Percentiles rank a stretch among this genome's conserved stretches.
Evolutionary conservation across 257 asterid species (phyloP).

Genomic region (Linaria vulgaris): DNA sequence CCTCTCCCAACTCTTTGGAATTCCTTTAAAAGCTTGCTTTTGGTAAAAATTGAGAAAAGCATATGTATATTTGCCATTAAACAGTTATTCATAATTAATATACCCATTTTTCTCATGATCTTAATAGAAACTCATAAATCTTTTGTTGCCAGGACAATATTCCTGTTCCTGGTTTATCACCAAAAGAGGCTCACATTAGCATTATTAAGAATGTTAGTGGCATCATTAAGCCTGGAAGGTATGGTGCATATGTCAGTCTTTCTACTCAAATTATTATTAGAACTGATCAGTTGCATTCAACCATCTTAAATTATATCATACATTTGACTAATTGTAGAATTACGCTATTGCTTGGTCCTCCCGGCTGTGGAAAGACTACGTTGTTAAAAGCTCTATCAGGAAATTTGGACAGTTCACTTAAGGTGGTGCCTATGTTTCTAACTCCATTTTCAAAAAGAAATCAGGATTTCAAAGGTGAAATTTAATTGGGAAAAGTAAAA

Average conservation of each 20-base stretch:
- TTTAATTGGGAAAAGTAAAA: no score
- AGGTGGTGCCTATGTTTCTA: slow-evolving; percentile 17
- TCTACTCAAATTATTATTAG: neutral
- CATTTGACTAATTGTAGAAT: slow-evolving; percentile 27
- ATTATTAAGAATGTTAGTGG: slow-evolving; percentile 40
- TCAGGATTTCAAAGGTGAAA: no score
- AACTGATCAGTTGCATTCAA: neutral
- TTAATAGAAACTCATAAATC: neutral
- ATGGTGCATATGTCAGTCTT: neutral
- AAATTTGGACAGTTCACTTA: slow-evolving; percentile 35
- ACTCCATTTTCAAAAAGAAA: no score
- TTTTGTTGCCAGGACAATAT: slow-evolving; percentile 26
- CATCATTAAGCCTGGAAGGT: slow-evolving; percentile 39
- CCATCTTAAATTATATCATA: neutral
- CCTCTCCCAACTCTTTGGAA: slow-evolving; percentile 53
- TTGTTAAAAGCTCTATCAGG: slow-evolving; percentile 40
- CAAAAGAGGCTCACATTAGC: slow-evolving; percentile 30
- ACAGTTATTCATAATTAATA: no score
- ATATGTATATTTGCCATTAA: neutral
- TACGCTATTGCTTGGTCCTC: slow-evolving; percentile 38
- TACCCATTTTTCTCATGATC: no score
- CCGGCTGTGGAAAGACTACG: slow-evolving; percentile 32
- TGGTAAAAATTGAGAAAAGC: slow-evolving; percentile 10
- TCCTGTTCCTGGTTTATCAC: slow-evolving; percentile 28
- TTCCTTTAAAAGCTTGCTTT: slow-evolving; percentile 30